Evolutionary conservation across 129 eudicot species (phyloP), one percentile per base, ranked within the genome.

Genomic region (Logfia minima): DNA sequence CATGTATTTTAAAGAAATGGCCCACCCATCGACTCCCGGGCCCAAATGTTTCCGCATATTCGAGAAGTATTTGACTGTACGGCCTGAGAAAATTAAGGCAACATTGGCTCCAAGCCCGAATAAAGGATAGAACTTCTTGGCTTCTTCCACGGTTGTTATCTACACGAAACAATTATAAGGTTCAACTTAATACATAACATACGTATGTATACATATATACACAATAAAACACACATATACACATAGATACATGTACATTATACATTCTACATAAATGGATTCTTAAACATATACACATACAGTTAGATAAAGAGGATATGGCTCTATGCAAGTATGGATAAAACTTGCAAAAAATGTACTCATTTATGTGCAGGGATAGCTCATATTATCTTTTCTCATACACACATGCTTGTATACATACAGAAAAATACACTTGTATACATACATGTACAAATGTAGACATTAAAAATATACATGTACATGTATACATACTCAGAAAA

Each of bases 21-120:
- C 96, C 99, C 99, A 95, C 45, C 99, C 99, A 71, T 95, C 99
- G 35, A 95, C 97, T 51, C 99, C 97, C 4, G 99, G 99, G 18
- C 97, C 97, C 77, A 95, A 85, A 77, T 76, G 86, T 68, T 82
- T 39, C 60, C 99, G 71, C 88, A 95, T 31, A 72, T 91, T 87
- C 60, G 99, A 95, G 81, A 95, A 95, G 87, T 95, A 95, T 56
- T 95, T 95, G 48, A 95, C 99, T 0, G 99, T 95, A 64, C 99
- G 94, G 6, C 99, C 99, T 32, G 97, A 91, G 90, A 95, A 95
- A 79, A 95, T 83, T 32, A 95, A 92, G 22, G 99, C 99, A 70
- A 95, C 90, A 75, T 95, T 95, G 45, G 99, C 99, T 56, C 99
- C 99, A 8, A 95, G 96, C 8, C 99, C 99, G 39, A 95, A 95